These are phyloP conservation scores for Pyrenochaeta sp. DNA, from an alignment of 2,329 filamentous ascomycete species.

Conservation along the genomic window DNA sequence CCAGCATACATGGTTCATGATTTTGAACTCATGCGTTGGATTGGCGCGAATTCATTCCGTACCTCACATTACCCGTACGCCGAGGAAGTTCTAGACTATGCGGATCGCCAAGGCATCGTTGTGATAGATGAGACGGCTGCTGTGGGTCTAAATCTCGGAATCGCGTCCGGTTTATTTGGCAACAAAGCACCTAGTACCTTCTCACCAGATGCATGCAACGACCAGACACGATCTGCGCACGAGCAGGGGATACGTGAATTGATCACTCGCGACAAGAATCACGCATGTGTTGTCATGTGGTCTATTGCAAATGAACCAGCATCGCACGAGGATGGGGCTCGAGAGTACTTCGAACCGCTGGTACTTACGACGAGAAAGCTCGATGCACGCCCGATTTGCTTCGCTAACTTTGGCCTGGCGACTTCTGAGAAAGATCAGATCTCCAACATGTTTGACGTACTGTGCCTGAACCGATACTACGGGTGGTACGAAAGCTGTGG, in stretches of 20 bases:
- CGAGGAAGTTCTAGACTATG: conserved; percentile 19
- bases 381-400: conserved; percentile 14
- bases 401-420: conserved; percentile 14
- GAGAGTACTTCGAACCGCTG: conserved; percentile 15
- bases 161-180: conserved; percentile 10
- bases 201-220: conserved; percentile 4
- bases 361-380: conserved; percentile 1
- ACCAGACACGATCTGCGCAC: conserved; percentile 6
- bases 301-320: conserved; percentile 17
- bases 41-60: conserved; percentile 18
- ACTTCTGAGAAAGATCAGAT: conserved; percentile 10
- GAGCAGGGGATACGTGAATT: conserved; percentile 10
- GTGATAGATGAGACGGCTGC: conserved; percentile 19
- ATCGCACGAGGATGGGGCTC: conserved; percentile 15
- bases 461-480: conserved; percentile 18
- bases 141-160: conserved; percentile 11
- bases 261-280: conserved; percentile 16
- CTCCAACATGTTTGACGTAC: conserved; percentile 15
- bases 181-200: conserved; percentile 6
- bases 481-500: conserved; percentile 18
- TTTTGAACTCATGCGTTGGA: conserved; percentile 14
- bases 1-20: conserved; percentile 20
- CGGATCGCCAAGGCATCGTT: conserved; percentile 17
- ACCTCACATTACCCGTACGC: conserved; percentile 19
- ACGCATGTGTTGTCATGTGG: conserved; percentile 19